Base-by-base conservation (phyloP, 2,329 filamentous ascomycete genomes). In the Didymella sp. region DNA sequence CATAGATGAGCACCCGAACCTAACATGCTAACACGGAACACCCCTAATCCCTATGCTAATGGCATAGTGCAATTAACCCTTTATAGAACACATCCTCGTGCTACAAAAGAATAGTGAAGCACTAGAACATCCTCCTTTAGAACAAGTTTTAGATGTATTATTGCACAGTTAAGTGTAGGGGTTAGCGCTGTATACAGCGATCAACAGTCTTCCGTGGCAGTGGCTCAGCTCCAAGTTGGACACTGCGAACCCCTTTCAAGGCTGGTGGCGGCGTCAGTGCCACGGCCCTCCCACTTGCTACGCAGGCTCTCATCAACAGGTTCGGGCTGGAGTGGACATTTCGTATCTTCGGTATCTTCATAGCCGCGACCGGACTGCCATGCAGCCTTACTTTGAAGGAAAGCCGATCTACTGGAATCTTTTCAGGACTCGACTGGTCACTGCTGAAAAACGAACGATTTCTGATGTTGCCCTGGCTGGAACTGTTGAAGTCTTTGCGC, bases 241-340 rank as follows among this genome's bases (percentile, higher is more conserved):
- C 1, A 63, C 69, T 3, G 72, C 70, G 3, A 73, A 73, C 27
- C 1, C 55, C 73, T 6, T 63, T 73, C 30, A 73, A 73, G 49
- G 53, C 69, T 2, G 72, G 69, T 0, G 70, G 72, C 19, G 69
- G 70, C 1, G 59, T 74, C 15, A 66, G 71, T 6, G 70, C 60
- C 0, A 66, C 63, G 19, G 66, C 72, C 6, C 61, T 73, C 52
- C 66, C 69, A 0, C 47, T 73, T 42, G 68, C 66, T 4, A 51
- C 69, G 9, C 64, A 73, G 19, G 62, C 65, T 1, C 44, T 73
- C 54, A 66, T 71, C 51, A 44, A 58, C 13, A 51, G 59, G 13
- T 65, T 73, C 5, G 70, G 70, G 0, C 70, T 73, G 19, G 62
- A 57, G 2, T 74, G 72, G 72, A 73, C 71, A 0, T 73, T 73